phyloP scores from a whole-genome alignment of 2,329 filamentous ascomycete genomes.

The Neopestalotiopsis clavispora region DNA sequence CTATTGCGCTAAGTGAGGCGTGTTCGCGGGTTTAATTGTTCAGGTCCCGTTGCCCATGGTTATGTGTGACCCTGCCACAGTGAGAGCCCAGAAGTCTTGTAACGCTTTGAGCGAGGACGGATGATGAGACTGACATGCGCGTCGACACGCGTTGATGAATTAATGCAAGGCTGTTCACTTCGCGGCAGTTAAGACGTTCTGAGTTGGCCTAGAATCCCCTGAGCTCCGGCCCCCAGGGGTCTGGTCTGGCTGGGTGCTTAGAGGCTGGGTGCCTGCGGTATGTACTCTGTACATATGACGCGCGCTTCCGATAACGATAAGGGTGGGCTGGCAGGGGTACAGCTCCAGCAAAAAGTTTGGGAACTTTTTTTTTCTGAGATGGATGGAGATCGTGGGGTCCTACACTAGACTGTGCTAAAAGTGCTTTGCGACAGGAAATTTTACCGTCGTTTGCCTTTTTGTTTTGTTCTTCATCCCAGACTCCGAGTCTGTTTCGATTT shows the following conservation, averaged over 20 bases:
- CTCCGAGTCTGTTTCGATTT: not conserved
- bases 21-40: not conserved
- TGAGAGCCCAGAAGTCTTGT: not conserved
- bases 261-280: not conserved
- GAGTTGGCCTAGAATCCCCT: not conserved
- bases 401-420: not conserved
- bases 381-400: conserved; percentile 13
- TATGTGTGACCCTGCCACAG: not conserved
- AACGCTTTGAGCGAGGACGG: not conserved
- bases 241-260: not conserved
- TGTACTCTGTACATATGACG: not conserved
- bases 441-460: not conserved
- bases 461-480: not conserved
- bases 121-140: not conserved
- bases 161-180: too few species aligned
- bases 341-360: conserved; percentile 18
- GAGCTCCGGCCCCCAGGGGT: not conserved
- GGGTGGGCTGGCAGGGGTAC: conserved; percentile 12
- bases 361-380: conserved; percentile 17
- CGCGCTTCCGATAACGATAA: conserved; percentile 22
- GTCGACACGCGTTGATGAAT: not conserved
- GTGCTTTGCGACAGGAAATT: not conserved
- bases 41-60: not conserved
- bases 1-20: not conserved
- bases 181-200: too few species aligned